These are phyloP conservation scores for Globisporangium iwayamae DNA, from an alignment of 352 stramenopile species.

Conservation along the genomic window DNA sequence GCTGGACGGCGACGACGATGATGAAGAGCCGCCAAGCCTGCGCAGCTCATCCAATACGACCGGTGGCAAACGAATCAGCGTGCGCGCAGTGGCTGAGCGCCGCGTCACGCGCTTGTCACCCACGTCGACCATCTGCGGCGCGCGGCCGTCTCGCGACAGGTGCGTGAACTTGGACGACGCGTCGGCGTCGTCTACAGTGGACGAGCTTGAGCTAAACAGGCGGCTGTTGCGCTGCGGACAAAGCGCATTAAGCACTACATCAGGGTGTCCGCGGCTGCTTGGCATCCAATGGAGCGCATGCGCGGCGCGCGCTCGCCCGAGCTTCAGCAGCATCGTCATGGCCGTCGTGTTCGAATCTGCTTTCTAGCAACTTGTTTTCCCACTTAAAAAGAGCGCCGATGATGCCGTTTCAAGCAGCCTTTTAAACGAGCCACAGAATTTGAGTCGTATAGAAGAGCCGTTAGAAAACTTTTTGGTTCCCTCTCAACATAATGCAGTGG, in stretches of 20 bases:
- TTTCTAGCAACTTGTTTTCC: too few species aligned
- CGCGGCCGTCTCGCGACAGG: slow-evolving; percentile 35
- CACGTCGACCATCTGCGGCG: slow-evolving; percentile 90
- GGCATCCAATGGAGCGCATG: too few species aligned
- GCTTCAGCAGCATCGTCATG: too few species aligned
- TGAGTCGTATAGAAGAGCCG: too few species aligned
- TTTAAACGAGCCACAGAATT: too few species aligned
- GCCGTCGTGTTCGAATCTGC: too few species aligned
- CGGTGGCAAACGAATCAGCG: slow-evolving; percentile 84
- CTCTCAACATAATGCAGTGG: too few species aligned
- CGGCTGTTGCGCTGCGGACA: not conserved
- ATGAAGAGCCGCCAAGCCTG: slow-evolving; percentile 12
- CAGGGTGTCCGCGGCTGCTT: too few species aligned
- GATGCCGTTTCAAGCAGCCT: too few species aligned
- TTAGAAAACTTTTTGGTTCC: too few species aligned
- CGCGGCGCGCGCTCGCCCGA: too few species aligned
- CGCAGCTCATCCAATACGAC: slow-evolving; percentile 75
- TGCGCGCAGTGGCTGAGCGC: slow-evolving; percentile 77
- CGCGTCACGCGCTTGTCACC: slow-evolving; percentile 78
- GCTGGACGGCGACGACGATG: slow-evolving; percentile 1
- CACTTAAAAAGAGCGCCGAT: too few species aligned
- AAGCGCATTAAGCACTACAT: not conserved
- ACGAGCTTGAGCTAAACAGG: not conserved
- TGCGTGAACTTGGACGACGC: slow-evolving; percentile 48
- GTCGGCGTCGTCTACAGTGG: not conserved